Conservation (phyloP, 2,329 filamentous ascomycete species). For the Onygenales sp. region DNA sequence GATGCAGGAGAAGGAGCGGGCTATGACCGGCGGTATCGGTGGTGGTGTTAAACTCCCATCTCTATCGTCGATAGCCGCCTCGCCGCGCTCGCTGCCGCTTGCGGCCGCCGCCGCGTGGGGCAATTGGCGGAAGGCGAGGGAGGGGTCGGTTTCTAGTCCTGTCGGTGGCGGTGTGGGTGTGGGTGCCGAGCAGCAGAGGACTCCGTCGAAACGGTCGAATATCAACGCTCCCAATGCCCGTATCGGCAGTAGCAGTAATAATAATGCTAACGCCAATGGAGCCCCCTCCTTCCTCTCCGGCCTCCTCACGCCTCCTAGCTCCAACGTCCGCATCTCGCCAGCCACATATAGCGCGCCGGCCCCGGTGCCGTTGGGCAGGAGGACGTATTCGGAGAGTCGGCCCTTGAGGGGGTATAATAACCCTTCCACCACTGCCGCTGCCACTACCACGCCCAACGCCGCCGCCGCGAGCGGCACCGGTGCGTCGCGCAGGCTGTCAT, state of each 20-base stretch:
- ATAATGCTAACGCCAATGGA: conserved; percentile 18
- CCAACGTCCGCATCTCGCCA: conserved; percentile 56
- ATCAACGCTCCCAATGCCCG: conserved; percentile 17
- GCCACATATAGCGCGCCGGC: conserved; percentile 29
- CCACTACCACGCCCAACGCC: no score
- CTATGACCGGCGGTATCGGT: conserved; percentile 60
- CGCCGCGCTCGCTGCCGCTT: conserved; percentile 69
- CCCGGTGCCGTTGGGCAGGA: conserved; percentile 18
- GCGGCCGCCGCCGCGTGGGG: conserved; percentile 94
- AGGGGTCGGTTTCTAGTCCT: conserved; percentile 31
- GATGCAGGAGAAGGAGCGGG: conserved; percentile 84
- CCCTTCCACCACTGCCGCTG: conserved; percentile 1
- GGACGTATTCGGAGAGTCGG: conserved; percentile 25
- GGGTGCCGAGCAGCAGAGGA: no score
- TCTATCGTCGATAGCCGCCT: conserved; percentile 66
- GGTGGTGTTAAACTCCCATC: conserved; percentile 51
- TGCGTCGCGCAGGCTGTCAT: conserved; percentile 16
- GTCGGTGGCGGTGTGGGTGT: conserved; percentile 19
- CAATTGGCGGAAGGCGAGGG: conserved; percentile 72
- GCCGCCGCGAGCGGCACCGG: conserved; percentile 2
- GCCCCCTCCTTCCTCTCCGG: conserved; percentile 68
- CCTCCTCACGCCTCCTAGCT: conserved; percentile 81
- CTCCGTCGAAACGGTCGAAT: no score
- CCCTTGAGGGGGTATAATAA: conserved; percentile 22
- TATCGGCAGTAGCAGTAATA: neutral